Percentiles rank a stretch among this genome's conserved stretches.
phyloP scores from a whole-genome alignment of 2,329 filamentous ascomycete genomes.

The Aspergillus sojae region DNA sequence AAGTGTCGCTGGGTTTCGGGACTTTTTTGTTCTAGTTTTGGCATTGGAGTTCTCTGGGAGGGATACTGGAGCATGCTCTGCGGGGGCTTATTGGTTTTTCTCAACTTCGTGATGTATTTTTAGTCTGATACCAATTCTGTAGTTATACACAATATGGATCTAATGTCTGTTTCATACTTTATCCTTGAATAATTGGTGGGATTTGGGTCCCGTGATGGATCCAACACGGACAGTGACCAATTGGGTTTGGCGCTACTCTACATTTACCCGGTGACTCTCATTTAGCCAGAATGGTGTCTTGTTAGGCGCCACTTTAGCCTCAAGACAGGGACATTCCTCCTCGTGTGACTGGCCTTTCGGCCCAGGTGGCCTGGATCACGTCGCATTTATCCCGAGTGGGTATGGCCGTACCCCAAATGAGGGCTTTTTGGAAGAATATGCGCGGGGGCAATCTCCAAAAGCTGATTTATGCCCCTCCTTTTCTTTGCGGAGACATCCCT shows the following conservation, averaged over 20 bases:
- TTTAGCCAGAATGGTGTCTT: not conserved
- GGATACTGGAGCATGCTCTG: not conserved
- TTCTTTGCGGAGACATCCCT: not conserved
- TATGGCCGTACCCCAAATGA: not conserved
- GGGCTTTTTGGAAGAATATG: not conserved
- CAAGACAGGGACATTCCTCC: not conserved
- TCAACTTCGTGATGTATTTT: not conserved
- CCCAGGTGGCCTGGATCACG: not conserved
- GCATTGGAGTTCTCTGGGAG: not conserved
- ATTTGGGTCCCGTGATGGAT: not conserved
- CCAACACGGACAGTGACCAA: not conserved
- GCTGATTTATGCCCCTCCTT: not conserved
- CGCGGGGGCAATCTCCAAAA: not conserved
- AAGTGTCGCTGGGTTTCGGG: slow-evolving; percentile 6
- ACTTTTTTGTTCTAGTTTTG: not conserved
- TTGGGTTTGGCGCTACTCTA: not conserved
- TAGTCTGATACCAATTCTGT: not conserved
- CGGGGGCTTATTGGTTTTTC: not conserved
- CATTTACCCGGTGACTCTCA: not conserved
- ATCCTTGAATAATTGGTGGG: not conserved
- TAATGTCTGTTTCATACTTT: not conserved
- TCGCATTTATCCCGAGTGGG: not conserved
- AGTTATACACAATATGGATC: not conserved
- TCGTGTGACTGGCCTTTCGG: not conserved
- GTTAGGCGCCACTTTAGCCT: not conserved